Evolutionary conservation across 177 flowering plant genomes (phyloP).

Genomic region (Vitis hybrid): DNA sequence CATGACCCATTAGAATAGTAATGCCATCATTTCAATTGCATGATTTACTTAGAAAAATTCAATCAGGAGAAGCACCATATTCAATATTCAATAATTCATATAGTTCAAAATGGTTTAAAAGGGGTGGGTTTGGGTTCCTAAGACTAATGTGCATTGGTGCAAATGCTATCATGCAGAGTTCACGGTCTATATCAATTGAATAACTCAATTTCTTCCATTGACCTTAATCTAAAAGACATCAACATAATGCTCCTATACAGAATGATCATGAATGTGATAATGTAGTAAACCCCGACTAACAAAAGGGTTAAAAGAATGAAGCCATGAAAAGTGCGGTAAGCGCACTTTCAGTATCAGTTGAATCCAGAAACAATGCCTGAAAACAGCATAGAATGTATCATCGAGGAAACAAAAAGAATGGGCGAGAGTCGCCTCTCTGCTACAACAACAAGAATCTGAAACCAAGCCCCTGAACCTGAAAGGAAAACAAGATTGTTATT

Average conservation of each 20-base stretch:
- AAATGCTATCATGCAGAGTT: too few relatives aligned
- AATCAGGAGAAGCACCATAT: too few relatives aligned
- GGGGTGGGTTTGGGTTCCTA: background rate
- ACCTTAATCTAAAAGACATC: background rate
- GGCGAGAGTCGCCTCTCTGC: background rate
- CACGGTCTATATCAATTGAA: too few relatives aligned
- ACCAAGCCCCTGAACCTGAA: slow-evolving; percentile 4
- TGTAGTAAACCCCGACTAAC: background rate
- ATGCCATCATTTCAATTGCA: too few relatives aligned
- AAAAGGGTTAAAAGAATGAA: slow-evolving; percentile 16
- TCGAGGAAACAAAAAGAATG: background rate
- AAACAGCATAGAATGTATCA: background rate
- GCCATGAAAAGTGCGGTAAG: background rate
- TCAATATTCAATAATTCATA: too few relatives aligned
- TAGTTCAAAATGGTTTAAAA: too few relatives aligned
- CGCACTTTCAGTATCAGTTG: background rate
- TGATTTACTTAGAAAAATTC: too few relatives aligned
- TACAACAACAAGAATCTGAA: background rate
- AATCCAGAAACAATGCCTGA: background rate
- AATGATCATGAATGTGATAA: background rate
- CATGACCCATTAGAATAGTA: too few relatives aligned
- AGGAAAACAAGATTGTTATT: background rate
- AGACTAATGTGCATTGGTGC: background rate
- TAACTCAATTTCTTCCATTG: too few relatives aligned
- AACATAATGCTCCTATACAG: background rate